Evolutionary conservation across 78 protist species (phyloP).

Genomic region (Anaeramoeba flamelloides): DNA sequence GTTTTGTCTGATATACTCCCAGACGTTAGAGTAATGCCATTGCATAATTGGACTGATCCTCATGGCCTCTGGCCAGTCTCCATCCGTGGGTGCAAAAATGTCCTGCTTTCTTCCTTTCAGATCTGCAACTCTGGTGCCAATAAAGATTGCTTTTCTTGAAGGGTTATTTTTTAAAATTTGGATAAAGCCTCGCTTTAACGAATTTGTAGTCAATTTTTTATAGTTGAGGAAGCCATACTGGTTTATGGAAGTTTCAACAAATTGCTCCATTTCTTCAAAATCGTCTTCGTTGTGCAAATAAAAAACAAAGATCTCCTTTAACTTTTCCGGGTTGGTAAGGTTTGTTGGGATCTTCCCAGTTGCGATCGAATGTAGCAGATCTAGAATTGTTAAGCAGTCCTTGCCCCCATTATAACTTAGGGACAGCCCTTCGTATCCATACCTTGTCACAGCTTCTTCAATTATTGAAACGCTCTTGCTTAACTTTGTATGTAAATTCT

Average conservation of each 20-base stretch:
- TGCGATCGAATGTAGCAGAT: not conserved
- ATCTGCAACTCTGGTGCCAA: not conserved
- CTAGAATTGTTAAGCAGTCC: not conserved
- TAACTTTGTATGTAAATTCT: too few relatives aligned
- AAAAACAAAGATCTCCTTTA: not conserved
- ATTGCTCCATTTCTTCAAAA: not conserved
- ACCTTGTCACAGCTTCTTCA: not conserved
- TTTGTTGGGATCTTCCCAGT: not conserved
- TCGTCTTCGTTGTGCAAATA: not conserved
- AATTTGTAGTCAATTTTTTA: not conserved
- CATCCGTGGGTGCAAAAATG: constrained; percentile 6
- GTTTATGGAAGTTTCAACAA: not conserved
- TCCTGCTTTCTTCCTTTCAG: not conserved
- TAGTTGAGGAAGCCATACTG: not conserved
- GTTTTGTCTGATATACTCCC: constrained; percentile 10
- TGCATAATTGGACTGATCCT: constrained; percentile 18
- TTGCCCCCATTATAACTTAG: not conserved
- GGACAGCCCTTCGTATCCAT: not conserved
- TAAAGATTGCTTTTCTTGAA: not conserved
- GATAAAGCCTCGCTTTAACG: not conserved
- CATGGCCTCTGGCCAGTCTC: constrained; percentile 25
- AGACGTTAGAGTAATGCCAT: constrained; percentile 22
- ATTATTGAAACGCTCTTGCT: too few relatives aligned
- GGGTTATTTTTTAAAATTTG: not conserved
- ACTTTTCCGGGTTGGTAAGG: not conserved